Base-by-base conservation (phyloP, 148 eudicot genomes). In the Arbutus unedo region DNA sequence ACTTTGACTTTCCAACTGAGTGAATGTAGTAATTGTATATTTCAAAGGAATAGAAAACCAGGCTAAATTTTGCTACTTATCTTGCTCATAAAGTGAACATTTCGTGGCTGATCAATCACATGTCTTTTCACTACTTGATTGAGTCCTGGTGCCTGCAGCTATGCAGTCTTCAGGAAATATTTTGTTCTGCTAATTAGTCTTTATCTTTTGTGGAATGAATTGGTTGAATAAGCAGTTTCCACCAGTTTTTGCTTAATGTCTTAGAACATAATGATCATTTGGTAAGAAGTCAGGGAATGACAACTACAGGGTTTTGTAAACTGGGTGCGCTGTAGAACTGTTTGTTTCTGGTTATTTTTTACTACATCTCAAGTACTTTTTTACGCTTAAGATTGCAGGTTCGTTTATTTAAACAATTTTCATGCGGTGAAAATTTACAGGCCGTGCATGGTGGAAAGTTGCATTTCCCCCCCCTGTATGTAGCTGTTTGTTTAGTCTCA, bases 201-300 rank as follows among this genome's bases (percentile, higher is more conserved):
- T 64, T 48, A 13, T 19, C 48, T 16, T 59, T 47, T 23, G 43
- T 67, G 23, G 72, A 48, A 49, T 48, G 11, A 15, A 67, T 64
- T 80, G n/a, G n/a, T 80, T 16, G 74, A 50, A 50, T n/a, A 66
- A 3, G 68, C 47, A 23, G 59, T 48, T 59, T 80, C 75, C 9
- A n/a, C 81, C 81, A 48, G 70, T 25, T 67, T 50, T 55, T 8
- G 11, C 56, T 60, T 48, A 44, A 49, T 10, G 31, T 6, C 44
- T 79, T 79, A 44, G 68, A 64, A 80, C 50, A 38, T 68, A 48
- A 6, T 16, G 48, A 79, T 23, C 43, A 25, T 25, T 70, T 14
- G 15, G 14, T 50, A 3, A 67, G 74, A 68, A 25, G 25, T 60
- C 73, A 79, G 57, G 44, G 19, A 44, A 10, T 15, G 0, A 25